These are phyloP conservation scores for Trichoderma asperelloides DNA, from an alignment of 495 filamentous ascomycete genomes.

Conservation along the genomic window DNA sequence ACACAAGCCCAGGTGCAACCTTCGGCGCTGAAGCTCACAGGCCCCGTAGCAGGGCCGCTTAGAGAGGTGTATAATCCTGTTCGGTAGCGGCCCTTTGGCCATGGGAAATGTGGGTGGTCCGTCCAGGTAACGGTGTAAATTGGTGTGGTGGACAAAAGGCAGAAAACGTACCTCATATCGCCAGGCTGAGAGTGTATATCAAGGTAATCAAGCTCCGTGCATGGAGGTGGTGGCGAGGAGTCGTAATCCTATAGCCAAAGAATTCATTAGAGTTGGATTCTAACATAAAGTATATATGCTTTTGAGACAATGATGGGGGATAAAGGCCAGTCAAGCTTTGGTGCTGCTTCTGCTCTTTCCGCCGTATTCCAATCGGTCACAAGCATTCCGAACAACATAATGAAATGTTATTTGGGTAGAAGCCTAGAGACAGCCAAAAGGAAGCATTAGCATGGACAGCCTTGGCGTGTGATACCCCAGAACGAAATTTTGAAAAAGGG, in stretches of 20 bases:
- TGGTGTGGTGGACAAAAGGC: neutral
- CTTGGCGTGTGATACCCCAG: neutral
- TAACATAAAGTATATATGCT: neutral
- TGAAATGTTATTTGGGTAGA: neutral
- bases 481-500: no score
- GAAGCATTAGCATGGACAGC: neutral
- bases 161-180: neutral
- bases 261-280: neutral
- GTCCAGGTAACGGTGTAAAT: neutral
- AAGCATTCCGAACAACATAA: neutral
- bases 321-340: neutral
- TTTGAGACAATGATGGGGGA: neutral
- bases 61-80: neutral
- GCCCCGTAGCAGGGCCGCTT: neutral
- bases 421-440: neutral
- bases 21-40: neutral
- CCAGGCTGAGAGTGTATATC: constrained; percentile 2
- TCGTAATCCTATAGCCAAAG: neutral
- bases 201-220: constrained; percentile 2
- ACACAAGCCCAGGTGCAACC: neutral
- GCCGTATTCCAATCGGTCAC: neutral
- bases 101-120: neutral
- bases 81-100: neutral
- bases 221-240: constrained; percentile 4
- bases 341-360: neutral